Evolutionary conservation across 2,329 filamentous ascomycete genomes (phyloP).

Genomic region (Penicillium olsonii): DNA sequence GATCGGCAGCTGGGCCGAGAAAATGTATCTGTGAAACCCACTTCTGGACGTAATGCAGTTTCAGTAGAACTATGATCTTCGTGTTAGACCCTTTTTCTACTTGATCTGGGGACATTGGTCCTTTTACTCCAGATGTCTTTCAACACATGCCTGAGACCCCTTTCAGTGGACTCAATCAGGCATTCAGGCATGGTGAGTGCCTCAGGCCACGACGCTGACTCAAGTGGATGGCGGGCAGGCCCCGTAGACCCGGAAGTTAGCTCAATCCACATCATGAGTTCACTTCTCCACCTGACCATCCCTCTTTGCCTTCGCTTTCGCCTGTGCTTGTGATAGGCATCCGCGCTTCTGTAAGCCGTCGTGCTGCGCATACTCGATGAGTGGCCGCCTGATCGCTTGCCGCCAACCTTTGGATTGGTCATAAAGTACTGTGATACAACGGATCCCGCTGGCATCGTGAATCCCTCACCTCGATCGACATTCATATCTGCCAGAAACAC

Average conservation of each 20-base stretch:
- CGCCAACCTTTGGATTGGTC: conserved; percentile 38
- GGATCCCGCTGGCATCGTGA: conserved; percentile 15
- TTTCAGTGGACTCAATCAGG: not conserved
- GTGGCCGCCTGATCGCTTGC: conserved; percentile 27
- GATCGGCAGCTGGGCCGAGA: no score
- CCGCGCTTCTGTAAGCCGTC: conserved; percentile 13
- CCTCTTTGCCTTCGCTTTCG: conserved; percentile 4
- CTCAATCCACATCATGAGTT: conserved; percentile 21
- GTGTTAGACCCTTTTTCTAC: no score
- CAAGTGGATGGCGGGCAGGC: conserved; percentile 7
- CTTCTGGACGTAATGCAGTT: no score
- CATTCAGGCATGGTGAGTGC: not conserved
- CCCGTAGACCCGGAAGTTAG: conserved; percentile 12
- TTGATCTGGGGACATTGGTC: no score
- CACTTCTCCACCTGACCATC: conserved; percentile 22
- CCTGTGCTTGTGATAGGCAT: conserved; percentile 11
- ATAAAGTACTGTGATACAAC: conserved; percentile 27
- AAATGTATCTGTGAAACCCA: no score
- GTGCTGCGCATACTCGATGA: conserved; percentile 37
- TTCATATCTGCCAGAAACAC: not conserved
- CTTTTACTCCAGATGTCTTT: no score
- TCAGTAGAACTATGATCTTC: no score
- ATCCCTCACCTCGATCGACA: conserved; percentile 13
- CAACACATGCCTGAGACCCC: no score
- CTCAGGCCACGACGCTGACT: conserved; percentile 11